These are phyloP conservation scores for Malus orientalis DNA, from an alignment of 306 rosid genomes.

Conservation along the genomic window DNA sequence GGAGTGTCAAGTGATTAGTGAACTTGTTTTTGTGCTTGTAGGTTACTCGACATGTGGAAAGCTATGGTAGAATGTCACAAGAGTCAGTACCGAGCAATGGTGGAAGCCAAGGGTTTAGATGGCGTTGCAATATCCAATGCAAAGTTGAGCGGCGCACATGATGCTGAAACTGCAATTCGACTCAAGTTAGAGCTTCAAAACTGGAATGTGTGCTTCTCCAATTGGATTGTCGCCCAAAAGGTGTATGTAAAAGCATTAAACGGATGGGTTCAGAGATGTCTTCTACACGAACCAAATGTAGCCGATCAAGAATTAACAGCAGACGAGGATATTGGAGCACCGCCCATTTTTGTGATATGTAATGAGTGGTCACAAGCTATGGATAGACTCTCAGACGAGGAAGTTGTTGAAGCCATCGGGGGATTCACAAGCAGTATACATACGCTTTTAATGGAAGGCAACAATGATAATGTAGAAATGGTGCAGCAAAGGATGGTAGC, in stretches of 20 bases:
- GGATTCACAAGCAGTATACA: constrained; percentile 39
- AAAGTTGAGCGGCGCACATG: constrained; percentile 24
- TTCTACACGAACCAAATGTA: constrained; percentile 36
- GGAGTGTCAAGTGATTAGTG: no score
- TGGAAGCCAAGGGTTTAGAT: constrained; percentile 34
- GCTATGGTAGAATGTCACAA: constrained; percentile 66
- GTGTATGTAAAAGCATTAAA: constrained; percentile 58
- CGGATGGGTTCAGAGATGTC: constrained; percentile 66
- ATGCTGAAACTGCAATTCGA: constrained; percentile 46
- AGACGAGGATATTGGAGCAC: constrained; percentile 39
- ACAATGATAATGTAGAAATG: constrained; percentile 6
- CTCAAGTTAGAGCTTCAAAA: constrained; percentile 59
- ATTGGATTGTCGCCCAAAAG: constrained; percentile 57
- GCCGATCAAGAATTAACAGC: not conserved
- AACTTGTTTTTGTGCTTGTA: not conserved
- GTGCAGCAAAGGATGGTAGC: constrained; percentile 29
- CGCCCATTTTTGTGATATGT: constrained; percentile 53
- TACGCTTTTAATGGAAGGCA: constrained; percentile 33
- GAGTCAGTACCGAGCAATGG: constrained; percentile 37
- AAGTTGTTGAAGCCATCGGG: constrained; percentile 48
- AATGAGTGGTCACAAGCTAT: constrained; percentile 58
- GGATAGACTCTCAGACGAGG: constrained; percentile 51
- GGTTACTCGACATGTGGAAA: constrained; percentile 74
- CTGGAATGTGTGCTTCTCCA: constrained; percentile 57
- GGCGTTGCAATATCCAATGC: constrained; percentile 21